Evolutionary conservation across 2,329 filamentous ascomycete species (phyloP).

Genomic region (Paramyrothecium sp.): DNA sequence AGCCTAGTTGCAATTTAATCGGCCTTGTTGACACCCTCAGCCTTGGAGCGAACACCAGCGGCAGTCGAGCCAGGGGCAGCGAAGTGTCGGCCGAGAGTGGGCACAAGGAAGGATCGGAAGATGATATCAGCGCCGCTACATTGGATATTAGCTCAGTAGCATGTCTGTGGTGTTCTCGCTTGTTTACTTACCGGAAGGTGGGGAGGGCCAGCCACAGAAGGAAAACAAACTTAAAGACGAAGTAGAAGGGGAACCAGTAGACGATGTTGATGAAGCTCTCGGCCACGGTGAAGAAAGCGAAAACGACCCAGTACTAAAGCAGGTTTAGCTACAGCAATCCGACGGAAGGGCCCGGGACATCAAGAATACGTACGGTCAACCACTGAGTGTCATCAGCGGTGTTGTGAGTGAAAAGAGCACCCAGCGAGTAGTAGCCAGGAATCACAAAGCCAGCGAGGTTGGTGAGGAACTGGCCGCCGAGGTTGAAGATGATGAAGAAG

Average conservation of each 20-base stretch:
- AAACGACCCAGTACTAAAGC: constrained; percentile 81
- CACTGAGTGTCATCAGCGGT: constrained; percentile 82
- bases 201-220: constrained; percentile 97
- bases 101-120: constrained; percentile 94
- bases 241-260: constrained; percentile 99
- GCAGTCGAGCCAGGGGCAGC: constrained; percentile 66
- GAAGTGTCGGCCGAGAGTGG: constrained; percentile 93
- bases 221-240: constrained; percentile 98
- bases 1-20: constrained; percentile 46
- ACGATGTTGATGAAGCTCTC: constrained; percentile 83
- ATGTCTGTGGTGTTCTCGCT: neutral
- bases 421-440: constrained; percentile 80
- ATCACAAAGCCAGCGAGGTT: constrained; percentile 83
- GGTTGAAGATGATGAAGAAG: constrained; percentile 91
- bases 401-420: constrained; percentile 69
- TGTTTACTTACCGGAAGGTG: constrained; percentile 75
- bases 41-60: constrained; percentile 85
- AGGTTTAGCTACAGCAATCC: constrained; percentile 29
- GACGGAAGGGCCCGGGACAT: neutral
- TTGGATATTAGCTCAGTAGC: constrained; percentile 37
- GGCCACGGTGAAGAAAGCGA: constrained; percentile 76
- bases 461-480: constrained; percentile 82
- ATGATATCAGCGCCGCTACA: constrained; percentile 87
- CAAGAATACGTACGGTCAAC: constrained; percentile 59
- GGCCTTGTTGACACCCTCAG: constrained; percentile 71